phyloP scores from a whole-genome alignment of 768 basidiomycete genomes.

The Russula brevipes region DNA sequence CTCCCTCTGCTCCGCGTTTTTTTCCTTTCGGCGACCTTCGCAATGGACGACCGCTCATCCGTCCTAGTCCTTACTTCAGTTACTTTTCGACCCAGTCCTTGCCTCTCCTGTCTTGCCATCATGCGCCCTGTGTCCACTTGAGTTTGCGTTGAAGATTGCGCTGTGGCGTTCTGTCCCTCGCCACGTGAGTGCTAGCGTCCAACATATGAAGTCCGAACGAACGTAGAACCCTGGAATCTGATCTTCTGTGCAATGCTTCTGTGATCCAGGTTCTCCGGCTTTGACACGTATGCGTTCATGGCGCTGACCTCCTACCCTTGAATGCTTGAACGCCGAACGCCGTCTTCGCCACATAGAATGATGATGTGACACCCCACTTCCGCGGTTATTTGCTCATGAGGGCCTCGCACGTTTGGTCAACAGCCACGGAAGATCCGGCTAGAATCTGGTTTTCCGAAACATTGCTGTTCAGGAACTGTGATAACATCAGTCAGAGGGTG shows the following conservation, averaged over 20 bases:
- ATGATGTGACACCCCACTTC: background rate
- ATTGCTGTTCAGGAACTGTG: background rate
- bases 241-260: too few species aligned
- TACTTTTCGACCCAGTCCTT: background rate
- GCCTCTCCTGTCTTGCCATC: too few species aligned
- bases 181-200: background rate
- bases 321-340: background rate
- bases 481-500: background rate
- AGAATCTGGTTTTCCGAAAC: too few species aligned
- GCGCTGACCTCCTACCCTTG: background rate
- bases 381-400: background rate
- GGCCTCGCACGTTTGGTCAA: background rate
- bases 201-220: background rate
- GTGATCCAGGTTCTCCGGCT: background rate
- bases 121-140: too few species aligned
- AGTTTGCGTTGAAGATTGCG: background rate
- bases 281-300: background rate
- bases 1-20: background rate
- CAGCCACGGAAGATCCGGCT: background rate
- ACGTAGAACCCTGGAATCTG: background rate
- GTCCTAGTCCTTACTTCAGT: background rate
- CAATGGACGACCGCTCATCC: background rate
- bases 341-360: background rate
- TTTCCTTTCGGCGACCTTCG: background rate
- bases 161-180: constrained; percentile 1